Evolutionary conservation across 1,284 basidiomycete genomes (phyloP).

Genomic region (Exobasidium rhododendri): DNA sequence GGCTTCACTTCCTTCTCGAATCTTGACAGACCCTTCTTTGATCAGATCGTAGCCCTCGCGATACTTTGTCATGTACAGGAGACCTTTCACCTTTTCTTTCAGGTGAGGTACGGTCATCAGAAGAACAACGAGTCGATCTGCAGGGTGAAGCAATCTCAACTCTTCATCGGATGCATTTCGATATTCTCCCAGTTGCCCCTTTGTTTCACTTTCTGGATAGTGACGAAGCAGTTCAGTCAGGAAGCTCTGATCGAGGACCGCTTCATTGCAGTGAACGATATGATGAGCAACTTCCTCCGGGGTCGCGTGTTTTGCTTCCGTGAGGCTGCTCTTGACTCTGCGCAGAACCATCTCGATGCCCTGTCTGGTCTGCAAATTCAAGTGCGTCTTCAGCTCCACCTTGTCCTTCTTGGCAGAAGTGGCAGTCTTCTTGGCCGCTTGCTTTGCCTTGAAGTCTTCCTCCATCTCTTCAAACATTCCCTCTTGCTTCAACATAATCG

Average conservation of each 20-base stretch:
- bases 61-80: conserved; percentile 68
- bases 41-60: conserved; percentile 48
- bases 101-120: conserved; percentile 92
- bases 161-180: conserved; percentile 82
- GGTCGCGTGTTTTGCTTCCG: conserved; percentile 46
- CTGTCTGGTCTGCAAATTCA: conserved; percentile 40
- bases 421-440: conserved; percentile 62
- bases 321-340: conserved; percentile 24
- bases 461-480: conserved; percentile 96
- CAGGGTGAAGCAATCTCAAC: conserved; percentile 80
- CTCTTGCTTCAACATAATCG: conserved; percentile 34
- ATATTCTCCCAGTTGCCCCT: conserved; percentile 61
- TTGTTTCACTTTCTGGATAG: conserved; percentile 53
- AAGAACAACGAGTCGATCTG: conserved; percentile 94
- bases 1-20: conserved; percentile 44
- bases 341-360: conserved; percentile 44
- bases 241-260: conserved; percentile 51
- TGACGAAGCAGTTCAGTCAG: conserved; percentile 50
- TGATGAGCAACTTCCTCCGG: conserved; percentile 53
- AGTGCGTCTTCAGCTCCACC: conserved; percentile 53
- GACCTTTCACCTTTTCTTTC: conserved; percentile 83
- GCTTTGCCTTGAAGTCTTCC: conserved; percentile 95
- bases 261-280: conserved; percentile 52
- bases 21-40: conserved; percentile 31
- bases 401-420: conserved; percentile 55